phyloP scores from a whole-genome alignment of 2,329 filamentous ascomycete genomes.

The Dothistroma pini region DNA sequence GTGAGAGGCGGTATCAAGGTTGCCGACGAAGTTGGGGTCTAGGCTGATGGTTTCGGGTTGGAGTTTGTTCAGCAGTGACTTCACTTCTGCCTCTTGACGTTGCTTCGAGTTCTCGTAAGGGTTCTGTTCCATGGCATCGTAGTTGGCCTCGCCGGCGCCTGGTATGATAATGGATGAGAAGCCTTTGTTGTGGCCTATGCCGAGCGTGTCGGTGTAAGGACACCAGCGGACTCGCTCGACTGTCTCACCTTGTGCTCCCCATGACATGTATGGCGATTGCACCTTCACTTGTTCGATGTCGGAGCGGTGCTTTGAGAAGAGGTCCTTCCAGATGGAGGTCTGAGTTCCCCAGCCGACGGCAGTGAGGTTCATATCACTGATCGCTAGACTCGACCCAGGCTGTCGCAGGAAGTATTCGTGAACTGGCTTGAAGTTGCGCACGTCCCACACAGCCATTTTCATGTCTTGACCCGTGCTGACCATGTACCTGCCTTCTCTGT shows the following conservation, averaged over 20 bases:
- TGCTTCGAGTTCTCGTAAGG: constrained; percentile 93
- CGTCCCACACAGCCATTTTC: constrained; percentile 94
- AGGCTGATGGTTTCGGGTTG: constrained; percentile 96
- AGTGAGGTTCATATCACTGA: constrained; percentile 83
- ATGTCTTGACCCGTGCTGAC: constrained; percentile 85
- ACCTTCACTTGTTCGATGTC: constrained; percentile 69
- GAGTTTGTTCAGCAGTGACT: constrained; percentile 85
- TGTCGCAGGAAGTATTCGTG: constrained; percentile 81
- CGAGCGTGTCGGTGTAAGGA: constrained; percentile 89
- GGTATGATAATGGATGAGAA: constrained; percentile 90
- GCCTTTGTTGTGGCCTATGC: constrained; percentile 76
- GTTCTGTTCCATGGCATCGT: constrained; percentile 88
- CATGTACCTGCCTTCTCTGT: constrained; percentile 93
- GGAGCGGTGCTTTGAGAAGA: constrained; percentile 66
- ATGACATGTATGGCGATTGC: constrained; percentile 85
- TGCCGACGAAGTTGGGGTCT: constrained; percentile 87
- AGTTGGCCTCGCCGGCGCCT: constrained; percentile 95
- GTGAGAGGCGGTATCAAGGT: constrained; percentile 75
- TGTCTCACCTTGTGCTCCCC: constrained; percentile 78
- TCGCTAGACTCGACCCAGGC: constrained; percentile 77
- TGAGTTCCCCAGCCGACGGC: constrained; percentile 90
- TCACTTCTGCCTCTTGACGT: constrained; percentile 88
- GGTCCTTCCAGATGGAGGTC: constrained; percentile 83
- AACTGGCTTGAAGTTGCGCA: constrained; percentile 89
- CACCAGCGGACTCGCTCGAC: constrained; percentile 87